Evolutionary conservation across 1,284 basidiomycete species (phyloP), one percentile per base, ranked within the genome.

Genomic region (Gomphus bonarii): DNA sequence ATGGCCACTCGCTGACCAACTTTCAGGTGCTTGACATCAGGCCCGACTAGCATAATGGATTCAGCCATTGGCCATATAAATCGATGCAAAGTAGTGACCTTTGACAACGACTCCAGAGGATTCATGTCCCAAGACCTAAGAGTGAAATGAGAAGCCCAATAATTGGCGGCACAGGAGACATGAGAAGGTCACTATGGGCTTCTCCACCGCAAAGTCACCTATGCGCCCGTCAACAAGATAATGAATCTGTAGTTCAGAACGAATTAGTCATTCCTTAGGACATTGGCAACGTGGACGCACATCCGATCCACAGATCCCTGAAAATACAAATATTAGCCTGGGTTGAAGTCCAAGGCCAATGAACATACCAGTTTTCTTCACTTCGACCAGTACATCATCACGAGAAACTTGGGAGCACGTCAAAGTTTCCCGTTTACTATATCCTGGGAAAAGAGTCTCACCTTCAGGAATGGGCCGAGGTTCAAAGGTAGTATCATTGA

Each of bases 281-380:
- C 18, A 12, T 25, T 18, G 18, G 22, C n/a, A 22, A 8, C 10
- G 25, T 25, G 31, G 43, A 59, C 67, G 68, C 69, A 88, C 89
- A 78, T 95, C 91, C 49, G 87, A 91, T 33, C 91, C 91, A 69
- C 92, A 95, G 61, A 95, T 91, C 57, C 91, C 90, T 91, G 59
- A 62, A 58, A 54, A 47, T 55, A 2, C 53, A 47, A 46, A 63
- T 48, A 20, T 44, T 22, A 20, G 31, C 18, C 36, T 20, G 22
- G 14, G 25, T 49, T 62, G 36, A 61, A 35, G 25, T 30, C 57
- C 38, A 38, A 22, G 49, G 25, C 25, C 25, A 25, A 4, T 25
- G 28, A 48, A 67, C 79, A 60, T 61, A 85, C 88, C 90, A 22
- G 92, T 94, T 73, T 95, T 94, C 72, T 93, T 93, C 51, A 97